These are phyloP conservation scores for Boletus barrowsii DNA, from an alignment of 768 basidiomycete species.

Conservation along the genomic window DNA sequence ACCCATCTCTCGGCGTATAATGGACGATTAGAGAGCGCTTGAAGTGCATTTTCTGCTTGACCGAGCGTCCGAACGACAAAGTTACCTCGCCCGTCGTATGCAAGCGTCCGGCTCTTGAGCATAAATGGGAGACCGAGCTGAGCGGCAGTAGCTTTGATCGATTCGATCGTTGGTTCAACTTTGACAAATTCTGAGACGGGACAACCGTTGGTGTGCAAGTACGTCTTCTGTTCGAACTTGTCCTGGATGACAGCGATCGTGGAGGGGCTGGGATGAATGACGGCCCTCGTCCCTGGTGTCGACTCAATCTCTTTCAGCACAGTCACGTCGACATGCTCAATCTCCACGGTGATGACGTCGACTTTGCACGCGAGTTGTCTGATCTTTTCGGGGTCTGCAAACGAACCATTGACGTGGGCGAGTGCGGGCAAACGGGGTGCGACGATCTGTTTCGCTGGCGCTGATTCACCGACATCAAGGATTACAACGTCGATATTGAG, in stretches of 20 bases:
- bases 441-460: slow-evolving; percentile 88
- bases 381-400: slow-evolving; percentile 77
- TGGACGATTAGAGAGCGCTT: slow-evolving; percentile 58
- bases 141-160: slow-evolving; percentile 50
- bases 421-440: slow-evolving; percentile 47
- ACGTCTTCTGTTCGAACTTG: slow-evolving; percentile 62
- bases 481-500: slow-evolving; percentile 81
- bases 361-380: slow-evolving; percentile 73
- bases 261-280: slow-evolving; percentile 71
- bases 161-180: slow-evolving; percentile 53
- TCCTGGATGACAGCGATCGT: slow-evolving; percentile 86
- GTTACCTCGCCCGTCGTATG: slow-evolving; percentile 96
- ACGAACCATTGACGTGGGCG: slow-evolving; percentile 84
- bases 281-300: slow-evolving; percentile 25
- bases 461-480: slow-evolving; percentile 76
- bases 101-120: slow-evolving; percentile 93
- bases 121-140: slow-evolving; percentile 83
- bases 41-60: slow-evolving; percentile 50
- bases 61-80: slow-evolving; percentile 61
- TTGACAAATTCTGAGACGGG: slow-evolving; percentile 58
- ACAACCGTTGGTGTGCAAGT: slow-evolving; percentile 48
- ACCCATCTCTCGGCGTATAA: slow-evolving; percentile 96
- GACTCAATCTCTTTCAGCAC: slow-evolving; percentile 53
- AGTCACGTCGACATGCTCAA: slow-evolving; percentile 87
- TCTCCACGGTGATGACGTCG: slow-evolving; percentile 91